Percentiles rank a stretch among this genome's conserved stretches.
Conservation (phyloP, 352 stramenopile genomes). For the Pythium aquatile region DNA sequence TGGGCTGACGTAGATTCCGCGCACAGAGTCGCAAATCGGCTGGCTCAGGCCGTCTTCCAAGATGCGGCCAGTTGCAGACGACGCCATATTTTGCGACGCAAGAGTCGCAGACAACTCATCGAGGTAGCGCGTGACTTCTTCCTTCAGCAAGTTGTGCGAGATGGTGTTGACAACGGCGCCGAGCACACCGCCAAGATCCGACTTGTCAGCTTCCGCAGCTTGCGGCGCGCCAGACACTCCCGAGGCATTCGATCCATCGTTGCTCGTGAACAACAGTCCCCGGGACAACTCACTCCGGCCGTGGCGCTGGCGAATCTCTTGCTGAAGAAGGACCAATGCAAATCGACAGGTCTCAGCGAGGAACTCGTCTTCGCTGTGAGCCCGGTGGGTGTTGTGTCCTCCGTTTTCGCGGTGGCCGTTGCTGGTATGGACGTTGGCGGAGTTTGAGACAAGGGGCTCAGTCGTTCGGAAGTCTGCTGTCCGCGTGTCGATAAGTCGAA, state of each 20-base stretch:
- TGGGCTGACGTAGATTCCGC: conserved; percentile 69
- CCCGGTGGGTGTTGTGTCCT: not conserved
- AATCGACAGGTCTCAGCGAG: conserved; percentile 68
- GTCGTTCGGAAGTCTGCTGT: conserved; percentile 25
- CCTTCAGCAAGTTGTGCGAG: conserved; percentile 76
- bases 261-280: conserved; percentile 50
- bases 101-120: conserved; percentile 67
- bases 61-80: conserved; percentile 56
- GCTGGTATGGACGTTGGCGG: not conserved
- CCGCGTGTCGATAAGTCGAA: conserved; percentile 71
- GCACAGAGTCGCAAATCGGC: conserved; percentile 81
- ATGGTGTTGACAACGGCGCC: conserved; percentile 64
- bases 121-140: conserved; percentile 69
- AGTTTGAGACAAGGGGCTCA: not conserved
- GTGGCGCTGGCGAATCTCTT: conserved; percentile 79
- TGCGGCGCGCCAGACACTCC: conserved; percentile 18
- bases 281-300: conserved; percentile 68
- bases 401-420: conserved; percentile 8
- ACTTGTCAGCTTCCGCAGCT: conserved; percentile 34
- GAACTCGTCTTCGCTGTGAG: conserved; percentile 32
- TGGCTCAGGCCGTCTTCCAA: conserved; percentile 77
- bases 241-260: conserved; percentile 29
- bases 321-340: conserved; percentile 66
- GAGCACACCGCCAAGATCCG: conserved; percentile 43
- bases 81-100: conserved; percentile 55